Percentiles rank a stretch among this genome's conserved stretches.
These are phyloP conservation scores for Colletotrichum magnum DNA, from an alignment of 2,329 filamentous ascomycete genomes.

Conservation along the genomic window DNA sequence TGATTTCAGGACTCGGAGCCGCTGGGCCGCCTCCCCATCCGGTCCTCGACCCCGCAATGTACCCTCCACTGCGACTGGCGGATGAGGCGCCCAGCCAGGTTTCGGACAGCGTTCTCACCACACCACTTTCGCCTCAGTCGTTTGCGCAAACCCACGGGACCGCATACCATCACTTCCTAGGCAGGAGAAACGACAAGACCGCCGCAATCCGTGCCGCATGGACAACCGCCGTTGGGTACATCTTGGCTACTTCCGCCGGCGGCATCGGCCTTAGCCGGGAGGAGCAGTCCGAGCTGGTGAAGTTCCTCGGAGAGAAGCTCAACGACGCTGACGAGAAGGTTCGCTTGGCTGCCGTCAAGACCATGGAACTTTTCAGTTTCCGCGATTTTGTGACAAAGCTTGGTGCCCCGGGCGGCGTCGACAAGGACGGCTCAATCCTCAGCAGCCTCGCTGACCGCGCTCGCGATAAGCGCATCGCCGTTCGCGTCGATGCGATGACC, in stretches of 20 bases:
- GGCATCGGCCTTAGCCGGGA: slow-evolving; percentile 88
- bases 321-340: slow-evolving; percentile 93
- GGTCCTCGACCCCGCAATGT: slow-evolving; percentile 83
- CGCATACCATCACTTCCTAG: slow-evolving; percentile 88
- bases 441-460: slow-evolving; percentile 88
- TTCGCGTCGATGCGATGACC: slow-evolving; percentile 89
- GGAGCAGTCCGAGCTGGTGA: slow-evolving; percentile 83
- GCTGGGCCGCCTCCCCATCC: slow-evolving; percentile 85
- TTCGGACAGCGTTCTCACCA: slow-evolving; percentile 77
- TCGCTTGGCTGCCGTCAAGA: slow-evolving; percentile 88
- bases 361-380: slow-evolving; percentile 85
- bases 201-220: slow-evolving; percentile 86
- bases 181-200: slow-evolving; percentile 89
- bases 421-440: slow-evolving; percentile 83
- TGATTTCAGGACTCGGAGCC: slow-evolving; percentile 93
- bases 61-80: slow-evolving; percentile 80
- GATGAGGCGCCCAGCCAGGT: slow-evolving; percentile 67
- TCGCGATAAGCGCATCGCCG: slow-evolving; percentile 85
- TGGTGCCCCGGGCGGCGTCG: slow-evolving; percentile 80
- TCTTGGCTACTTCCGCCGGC: slow-evolving; percentile 91
- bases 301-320: slow-evolving; percentile 83
- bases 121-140: slow-evolving; percentile 87
- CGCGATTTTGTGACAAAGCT: slow-evolving; percentile 86
- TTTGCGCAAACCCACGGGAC: slow-evolving; percentile 86
- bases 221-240: slow-evolving; percentile 86